phyloP scores from a whole-genome alignment of 1,284 basidiomycete genomes.

The Inonotus obliquus region DNA sequence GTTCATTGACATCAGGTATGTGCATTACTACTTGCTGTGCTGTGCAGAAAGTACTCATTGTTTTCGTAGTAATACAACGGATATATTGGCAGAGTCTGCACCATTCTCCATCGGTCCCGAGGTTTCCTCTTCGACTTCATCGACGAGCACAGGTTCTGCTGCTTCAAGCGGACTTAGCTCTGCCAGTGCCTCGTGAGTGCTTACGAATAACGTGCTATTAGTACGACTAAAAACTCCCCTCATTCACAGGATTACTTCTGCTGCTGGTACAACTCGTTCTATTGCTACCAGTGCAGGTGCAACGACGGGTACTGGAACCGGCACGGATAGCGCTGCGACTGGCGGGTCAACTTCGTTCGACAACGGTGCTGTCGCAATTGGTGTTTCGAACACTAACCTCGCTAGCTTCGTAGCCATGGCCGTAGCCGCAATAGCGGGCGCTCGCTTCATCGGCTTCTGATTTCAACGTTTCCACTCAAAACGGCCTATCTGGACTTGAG shows the following conservation, averaged over 20 bases:
- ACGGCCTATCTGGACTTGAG: not conserved
- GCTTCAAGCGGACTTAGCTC: not conserved
- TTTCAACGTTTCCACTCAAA: not conserved
- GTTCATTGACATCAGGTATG: slow-evolving; percentile 43
- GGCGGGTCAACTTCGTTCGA: slow-evolving; percentile 23
- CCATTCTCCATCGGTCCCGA: slow-evolving; percentile 38
- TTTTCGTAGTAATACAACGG: slow-evolving; percentile 41
- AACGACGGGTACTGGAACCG: slow-evolving; percentile 21
- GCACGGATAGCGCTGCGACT: slow-evolving; percentile 19
- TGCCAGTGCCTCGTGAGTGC: not conserved
- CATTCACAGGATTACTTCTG: not conserved
- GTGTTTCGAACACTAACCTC: slow-evolving; percentile 28
- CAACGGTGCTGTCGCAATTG: slow-evolving; percentile 29
- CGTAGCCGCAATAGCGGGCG: slow-evolving; percentile 13
- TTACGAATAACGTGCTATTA: not conserved
- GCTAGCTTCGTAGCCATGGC: slow-evolving; percentile 25
- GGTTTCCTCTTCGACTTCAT: slow-evolving; percentile 20
- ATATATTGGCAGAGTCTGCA: slow-evolving; percentile 38
- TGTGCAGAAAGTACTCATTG: not conserved
- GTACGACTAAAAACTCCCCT: not conserved
- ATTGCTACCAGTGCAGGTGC: slow-evolving; percentile 16
- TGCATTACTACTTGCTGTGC: not conserved
- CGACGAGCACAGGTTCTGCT: slow-evolving; percentile 19
- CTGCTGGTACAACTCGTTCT: slow-evolving; percentile 11
- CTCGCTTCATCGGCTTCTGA: slow-evolving; percentile 14